These are phyloP conservation scores for Coniochaeta hoffmannii DNA, from an alignment of 2,329 filamentous ascomycete species.

Conservation along the genomic window DNA sequence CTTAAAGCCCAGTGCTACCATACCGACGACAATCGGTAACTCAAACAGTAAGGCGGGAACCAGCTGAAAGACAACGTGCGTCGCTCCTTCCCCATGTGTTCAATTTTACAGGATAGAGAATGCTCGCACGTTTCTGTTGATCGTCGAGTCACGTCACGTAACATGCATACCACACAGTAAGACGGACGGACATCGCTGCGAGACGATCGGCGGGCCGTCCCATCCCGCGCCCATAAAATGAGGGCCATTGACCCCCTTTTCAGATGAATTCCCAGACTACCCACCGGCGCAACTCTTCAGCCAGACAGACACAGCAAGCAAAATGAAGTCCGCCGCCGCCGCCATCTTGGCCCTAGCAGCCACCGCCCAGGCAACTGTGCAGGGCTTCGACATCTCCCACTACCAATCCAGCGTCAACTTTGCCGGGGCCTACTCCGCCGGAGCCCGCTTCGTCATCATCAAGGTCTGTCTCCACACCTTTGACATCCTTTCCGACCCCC, in stretches of 20 bases:
- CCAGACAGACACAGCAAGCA: neutral
- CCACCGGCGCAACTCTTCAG: no score
- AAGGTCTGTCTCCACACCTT: slow-evolving; percentile 21
- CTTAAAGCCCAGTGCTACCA: neutral
- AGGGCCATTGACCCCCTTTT: neutral
- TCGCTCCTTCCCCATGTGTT: slow-evolving; percentile 2
- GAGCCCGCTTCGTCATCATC: slow-evolving; percentile 37
- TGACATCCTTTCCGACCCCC: neutral
- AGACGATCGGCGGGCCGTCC: neutral
- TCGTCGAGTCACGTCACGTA: neutral
- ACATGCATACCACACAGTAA: neutral
- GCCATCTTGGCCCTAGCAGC: slow-evolving; percentile 4
- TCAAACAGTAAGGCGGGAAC: neutral
- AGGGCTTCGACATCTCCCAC: slow-evolving; percentile 34
- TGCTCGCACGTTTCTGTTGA: neutral
- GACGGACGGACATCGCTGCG: neutral
- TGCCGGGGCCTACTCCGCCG: slow-evolving; percentile 25
- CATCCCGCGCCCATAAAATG: neutral
- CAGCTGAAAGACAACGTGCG: neutral
- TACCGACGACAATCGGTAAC: neutral
- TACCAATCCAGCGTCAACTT: slow-evolving; percentile 32
- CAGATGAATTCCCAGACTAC: no score
- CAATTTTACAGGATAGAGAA: neutral
- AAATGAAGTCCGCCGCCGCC: slow-evolving; percentile 3
- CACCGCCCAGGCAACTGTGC: slow-evolving; percentile 20